These are phyloP conservation scores for Pterocarpus santalinus DNA, from an alignment of 306 rosid genomes.

Conservation along the genomic window DNA sequence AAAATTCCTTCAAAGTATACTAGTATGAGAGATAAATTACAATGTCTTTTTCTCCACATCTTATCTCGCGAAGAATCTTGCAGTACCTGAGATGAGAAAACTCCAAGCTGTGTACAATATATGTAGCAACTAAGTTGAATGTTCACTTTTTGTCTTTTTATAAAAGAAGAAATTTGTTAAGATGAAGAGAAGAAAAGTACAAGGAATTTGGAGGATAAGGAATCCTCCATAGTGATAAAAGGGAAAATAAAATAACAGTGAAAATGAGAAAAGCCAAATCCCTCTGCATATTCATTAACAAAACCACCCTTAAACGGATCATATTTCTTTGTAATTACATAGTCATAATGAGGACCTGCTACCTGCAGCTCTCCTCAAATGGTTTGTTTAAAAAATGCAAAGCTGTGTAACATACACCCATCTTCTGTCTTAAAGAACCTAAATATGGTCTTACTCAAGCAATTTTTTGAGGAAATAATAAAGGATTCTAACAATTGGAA, in stretches of 20 bases:
- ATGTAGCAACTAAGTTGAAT: constrained; percentile 52
- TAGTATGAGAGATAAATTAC: constrained; percentile 62
- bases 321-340: background rate
- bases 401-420: too few relatives aligned
- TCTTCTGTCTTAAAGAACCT: too few relatives aligned
- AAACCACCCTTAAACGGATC: background rate
- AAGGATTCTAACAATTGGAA: too few relatives aligned
- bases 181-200: background rate
- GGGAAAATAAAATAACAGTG: background rate
- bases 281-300: too few relatives aligned
- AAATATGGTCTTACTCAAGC: too few relatives aligned
- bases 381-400: background rate
- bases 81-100: constrained; percentile 95
- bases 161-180: background rate
- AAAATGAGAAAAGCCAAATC: too few relatives aligned
- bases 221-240: background rate
- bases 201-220: background rate
- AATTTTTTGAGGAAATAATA: too few relatives aligned
- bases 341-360: constrained; percentile 9
- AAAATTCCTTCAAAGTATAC: constrained; percentile 26
- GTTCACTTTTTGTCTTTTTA: constrained; percentile 1
- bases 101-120: constrained; percentile 84
- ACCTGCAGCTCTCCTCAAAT: constrained; percentile 29
- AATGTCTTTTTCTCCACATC: constrained; percentile 76
- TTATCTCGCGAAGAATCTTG: constrained; percentile 88